Conservation (phyloP, 139 green algal species). For the Coelastrella sp. region DNA sequence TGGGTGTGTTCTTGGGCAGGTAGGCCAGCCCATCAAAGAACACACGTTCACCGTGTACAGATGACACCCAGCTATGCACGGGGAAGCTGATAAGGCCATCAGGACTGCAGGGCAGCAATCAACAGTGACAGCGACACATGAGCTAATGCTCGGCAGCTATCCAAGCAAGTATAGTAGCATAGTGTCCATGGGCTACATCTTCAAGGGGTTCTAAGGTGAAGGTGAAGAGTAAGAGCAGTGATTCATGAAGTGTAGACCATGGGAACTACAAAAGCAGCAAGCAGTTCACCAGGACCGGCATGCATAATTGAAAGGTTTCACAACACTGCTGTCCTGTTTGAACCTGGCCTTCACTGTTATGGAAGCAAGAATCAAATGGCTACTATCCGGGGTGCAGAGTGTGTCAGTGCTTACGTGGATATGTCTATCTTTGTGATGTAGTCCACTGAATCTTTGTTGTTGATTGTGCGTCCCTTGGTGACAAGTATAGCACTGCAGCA, state of each 20-base stretch:
- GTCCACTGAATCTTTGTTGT: neutral
- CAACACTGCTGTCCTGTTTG: neutral
- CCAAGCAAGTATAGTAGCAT: no score
- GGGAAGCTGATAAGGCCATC: slow-evolving; percentile 24
- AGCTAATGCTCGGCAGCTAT: neutral
- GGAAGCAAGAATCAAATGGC: neutral
- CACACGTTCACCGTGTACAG: slow-evolving; percentile 41
- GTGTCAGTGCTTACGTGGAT: slow-evolving; percentile 1
- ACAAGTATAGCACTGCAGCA: slow-evolving; percentile 19
- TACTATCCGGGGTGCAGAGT: no score
- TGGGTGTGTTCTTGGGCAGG: slow-evolving; percentile 48
- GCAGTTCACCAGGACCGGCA: no score
- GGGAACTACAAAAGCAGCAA: no score
- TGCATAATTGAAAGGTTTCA: no score
- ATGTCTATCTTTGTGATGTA: slow-evolving; percentile 38
- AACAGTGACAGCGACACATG: neutral
- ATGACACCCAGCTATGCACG: slow-evolving; percentile 40
- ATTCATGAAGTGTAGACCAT: no score
- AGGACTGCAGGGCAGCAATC: neutral
- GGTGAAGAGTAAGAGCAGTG: neutral
- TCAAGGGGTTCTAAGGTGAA: neutral
- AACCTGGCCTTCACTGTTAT: neutral
- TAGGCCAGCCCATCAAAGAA: slow-evolving; percentile 43
- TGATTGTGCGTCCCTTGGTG: neutral
- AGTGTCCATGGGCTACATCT: no score